Conservation (phyloP, 805 yeast species). For the Yarrowia keelungensis region DNA sequence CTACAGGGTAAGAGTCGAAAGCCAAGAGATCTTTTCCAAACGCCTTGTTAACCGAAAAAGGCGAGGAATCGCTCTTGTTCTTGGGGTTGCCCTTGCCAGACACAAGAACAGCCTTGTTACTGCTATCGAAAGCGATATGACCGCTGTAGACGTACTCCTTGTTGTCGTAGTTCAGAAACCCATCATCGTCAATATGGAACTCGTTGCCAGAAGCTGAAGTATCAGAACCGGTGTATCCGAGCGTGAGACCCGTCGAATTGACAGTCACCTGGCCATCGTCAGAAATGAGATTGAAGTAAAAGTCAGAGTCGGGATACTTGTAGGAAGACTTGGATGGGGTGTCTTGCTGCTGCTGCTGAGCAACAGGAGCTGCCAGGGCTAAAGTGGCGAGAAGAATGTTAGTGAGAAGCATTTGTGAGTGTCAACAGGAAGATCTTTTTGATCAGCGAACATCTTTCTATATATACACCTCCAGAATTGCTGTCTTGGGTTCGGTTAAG, state of each 20-base stretch:
- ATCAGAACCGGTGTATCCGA: conserved; percentile 15
- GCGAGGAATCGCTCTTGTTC: conserved; percentile 9
- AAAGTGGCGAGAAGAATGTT: conserved; percentile 2
- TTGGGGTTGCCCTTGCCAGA: background rate
- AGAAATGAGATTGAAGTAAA: conserved; percentile 14
- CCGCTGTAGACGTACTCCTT: conserved; percentile 13
- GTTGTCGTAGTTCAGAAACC: conserved; percentile 20
- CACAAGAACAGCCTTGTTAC: conserved; percentile 17
- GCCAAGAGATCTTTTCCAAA: background rate
- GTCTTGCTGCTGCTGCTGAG: background rate
- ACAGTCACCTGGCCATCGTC: conserved; percentile 16
- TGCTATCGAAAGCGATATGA: conserved; percentile 1
- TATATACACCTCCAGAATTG: background rate
- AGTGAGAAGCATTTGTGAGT: background rate
- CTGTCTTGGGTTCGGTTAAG: background rate
- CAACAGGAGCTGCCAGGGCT: background rate
- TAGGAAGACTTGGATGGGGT: background rate
- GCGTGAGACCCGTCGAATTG: background rate
- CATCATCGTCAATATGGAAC: conserved; percentile 23
- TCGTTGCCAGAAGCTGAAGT: conserved; percentile 14
- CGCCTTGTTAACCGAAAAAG: conserved; percentile 1
- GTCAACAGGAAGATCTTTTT: background rate
- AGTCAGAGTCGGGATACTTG: conserved; percentile 5
- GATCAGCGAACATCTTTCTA: background rate
- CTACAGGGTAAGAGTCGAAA: conserved; percentile 14